Evolutionary conservation across 2,329 filamentous ascomycete species (phyloP).

Genomic region (Aspergillus sp.): DNA sequence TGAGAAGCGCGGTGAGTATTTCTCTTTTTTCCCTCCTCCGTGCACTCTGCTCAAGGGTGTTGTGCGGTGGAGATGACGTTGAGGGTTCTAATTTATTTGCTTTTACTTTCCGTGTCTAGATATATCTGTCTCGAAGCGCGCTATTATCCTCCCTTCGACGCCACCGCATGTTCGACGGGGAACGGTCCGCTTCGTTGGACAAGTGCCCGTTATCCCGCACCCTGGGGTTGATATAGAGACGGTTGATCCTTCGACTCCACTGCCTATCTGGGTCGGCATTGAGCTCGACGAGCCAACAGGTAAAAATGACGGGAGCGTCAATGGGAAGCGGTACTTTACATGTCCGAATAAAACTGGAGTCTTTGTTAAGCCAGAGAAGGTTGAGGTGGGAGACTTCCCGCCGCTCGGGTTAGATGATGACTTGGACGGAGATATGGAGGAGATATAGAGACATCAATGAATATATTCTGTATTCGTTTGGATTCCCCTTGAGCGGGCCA

Average conservation of each 20-base stretch:
- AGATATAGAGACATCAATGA: slow-evolving; percentile 37
- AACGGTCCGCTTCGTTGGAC: slow-evolving; percentile 43
- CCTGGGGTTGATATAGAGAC: slow-evolving; percentile 27
- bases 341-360: slow-evolving; percentile 57
- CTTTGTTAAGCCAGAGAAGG: slow-evolving; percentile 62
- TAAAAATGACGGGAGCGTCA: slow-evolving; percentile 61
- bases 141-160: slow-evolving; percentile 42
- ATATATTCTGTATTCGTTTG: background rate
- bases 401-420: slow-evolving; percentile 53
- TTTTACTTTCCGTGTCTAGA: slow-evolving; percentile 24
- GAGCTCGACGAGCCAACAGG: slow-evolving; percentile 64
- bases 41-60: background rate
- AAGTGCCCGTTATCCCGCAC: slow-evolving; percentile 41
- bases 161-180: slow-evolving; percentile 46
- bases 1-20: slow-evolving; percentile 60
- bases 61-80: background rate
- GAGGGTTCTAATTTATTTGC: background rate
- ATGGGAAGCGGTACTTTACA: slow-evolving; percentile 55
- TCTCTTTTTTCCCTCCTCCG: background rate
- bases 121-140: slow-evolving; percentile 46
- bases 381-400: slow-evolving; percentile 62
- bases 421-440: slow-evolving; percentile 56
- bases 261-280: slow-evolving; percentile 58
- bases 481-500: background rate
- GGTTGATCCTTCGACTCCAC: slow-evolving; percentile 18